These are phyloP conservation scores for Trametes sanguinea DNA, from an alignment of 768 basidiomycete genomes.

Conservation along the genomic window DNA sequence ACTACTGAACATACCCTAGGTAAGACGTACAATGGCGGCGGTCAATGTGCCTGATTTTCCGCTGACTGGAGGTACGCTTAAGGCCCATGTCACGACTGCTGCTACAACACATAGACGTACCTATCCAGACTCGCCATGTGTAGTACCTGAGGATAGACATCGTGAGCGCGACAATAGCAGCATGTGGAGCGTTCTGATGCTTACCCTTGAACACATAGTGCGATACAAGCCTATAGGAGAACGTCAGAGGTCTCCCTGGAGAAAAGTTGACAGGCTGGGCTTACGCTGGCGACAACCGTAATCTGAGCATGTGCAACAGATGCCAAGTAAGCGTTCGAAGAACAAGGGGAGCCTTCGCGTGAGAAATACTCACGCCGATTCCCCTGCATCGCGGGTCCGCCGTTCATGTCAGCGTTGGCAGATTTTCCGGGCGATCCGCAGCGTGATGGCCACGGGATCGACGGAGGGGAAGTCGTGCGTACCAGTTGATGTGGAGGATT, in stretches of 20 bases:
- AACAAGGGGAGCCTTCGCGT: neutral
- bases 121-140: conserved; percentile 20
- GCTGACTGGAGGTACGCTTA: neutral
- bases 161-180: neutral
- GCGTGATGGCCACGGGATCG: neutral
- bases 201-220: conserved; percentile 18
- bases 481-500: conserved; percentile 12
- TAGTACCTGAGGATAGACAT: conserved; percentile 5
- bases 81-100: neutral
- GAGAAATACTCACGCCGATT: conserved; percentile 11
- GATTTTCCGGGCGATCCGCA: neutral
- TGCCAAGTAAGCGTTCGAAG: neutral
- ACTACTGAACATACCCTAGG: neutral
- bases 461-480: neutral
- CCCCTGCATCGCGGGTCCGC: conserved; percentile 6
- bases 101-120: neutral
- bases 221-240: conserved; percentile 5
- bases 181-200: neutral
- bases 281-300: conserved; percentile 11
- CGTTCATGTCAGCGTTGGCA: neutral
- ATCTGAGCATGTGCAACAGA: conserved; percentile 3
- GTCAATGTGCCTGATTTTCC: conserved; percentile 2
- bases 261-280: neutral
- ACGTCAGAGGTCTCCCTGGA: neutral
- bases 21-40: neutral